Percentiles rank a stretch among this genome's conserved stretches.
phyloP scores from a whole-genome alignment of 768 basidiomycete species.

The Xerocomus spinulosus region DNA sequence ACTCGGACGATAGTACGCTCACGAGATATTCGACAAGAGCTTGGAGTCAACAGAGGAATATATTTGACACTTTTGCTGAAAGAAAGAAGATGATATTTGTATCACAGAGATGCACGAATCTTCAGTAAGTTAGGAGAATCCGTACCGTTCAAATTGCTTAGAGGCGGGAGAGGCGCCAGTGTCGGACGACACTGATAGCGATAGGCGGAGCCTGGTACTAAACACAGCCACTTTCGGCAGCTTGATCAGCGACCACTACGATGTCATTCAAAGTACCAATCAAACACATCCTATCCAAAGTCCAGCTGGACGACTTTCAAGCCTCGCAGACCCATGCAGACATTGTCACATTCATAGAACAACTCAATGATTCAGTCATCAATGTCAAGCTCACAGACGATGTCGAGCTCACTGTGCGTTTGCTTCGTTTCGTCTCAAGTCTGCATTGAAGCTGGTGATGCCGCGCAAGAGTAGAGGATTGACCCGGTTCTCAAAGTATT shows the following conservation, averaged over 20 bases:
- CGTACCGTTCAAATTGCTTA: too few relatives aligned
- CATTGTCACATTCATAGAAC: slow-evolving; percentile 66
- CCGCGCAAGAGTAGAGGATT: slow-evolving; percentile 48
- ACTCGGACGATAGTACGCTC: too few relatives aligned
- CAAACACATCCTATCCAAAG: slow-evolving; percentile 72
- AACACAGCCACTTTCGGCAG: too few relatives aligned
- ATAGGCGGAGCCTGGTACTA: too few relatives aligned
- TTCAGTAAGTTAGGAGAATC: too few relatives aligned
- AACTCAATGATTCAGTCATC: slow-evolving; percentile 69
- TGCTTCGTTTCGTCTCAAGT: neutral
- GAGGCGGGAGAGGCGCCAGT: too few relatives aligned
- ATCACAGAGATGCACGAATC: too few relatives aligned
- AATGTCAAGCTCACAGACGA: slow-evolving; percentile 72
- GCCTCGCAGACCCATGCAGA: slow-evolving; percentile 62
- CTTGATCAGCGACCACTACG: slow-evolving; percentile 11
- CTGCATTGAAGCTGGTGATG: neutral
- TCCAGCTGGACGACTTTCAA: slow-evolving; percentile 82
- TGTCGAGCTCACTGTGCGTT: slow-evolving; percentile 58
- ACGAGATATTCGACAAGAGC: too few relatives aligned
- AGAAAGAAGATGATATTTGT: too few relatives aligned
- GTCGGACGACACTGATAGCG: too few relatives aligned
- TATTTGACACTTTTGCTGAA: too few relatives aligned
- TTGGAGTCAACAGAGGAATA: too few relatives aligned
- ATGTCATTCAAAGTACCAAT: slow-evolving; percentile 47
- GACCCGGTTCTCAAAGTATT: slow-evolving; percentile 59